These are phyloP conservation scores for Domatiomyces catenatus DNA, from an alignment of 2,329 filamentous ascomycete species.

Conservation along the genomic window DNA sequence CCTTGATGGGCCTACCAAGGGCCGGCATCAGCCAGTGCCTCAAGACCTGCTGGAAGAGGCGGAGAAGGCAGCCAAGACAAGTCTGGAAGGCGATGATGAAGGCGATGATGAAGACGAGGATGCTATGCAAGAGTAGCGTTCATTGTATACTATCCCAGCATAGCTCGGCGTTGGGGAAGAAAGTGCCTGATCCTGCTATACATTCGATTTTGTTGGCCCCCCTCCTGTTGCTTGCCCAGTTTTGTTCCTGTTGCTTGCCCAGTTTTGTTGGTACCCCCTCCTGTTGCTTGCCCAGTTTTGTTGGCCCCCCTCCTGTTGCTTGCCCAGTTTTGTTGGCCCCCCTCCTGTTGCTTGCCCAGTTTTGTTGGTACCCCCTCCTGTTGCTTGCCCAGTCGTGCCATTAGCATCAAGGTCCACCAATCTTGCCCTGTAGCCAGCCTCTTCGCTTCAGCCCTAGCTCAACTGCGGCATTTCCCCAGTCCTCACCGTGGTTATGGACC, in stretches of 20 bases:
- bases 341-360: background rate
- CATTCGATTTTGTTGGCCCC: background rate
- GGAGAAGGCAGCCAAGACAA: conserved; percentile 79
- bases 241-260: background rate
- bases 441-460: conserved; percentile 81
- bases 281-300: too few relatives aligned
- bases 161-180: conserved; percentile 6
- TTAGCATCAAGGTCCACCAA: conserved; percentile 21
- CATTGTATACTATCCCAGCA: conserved; percentile 9
- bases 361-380: too few relatives aligned
- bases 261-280: too few relatives aligned
- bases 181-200: background rate
- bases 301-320: background rate
- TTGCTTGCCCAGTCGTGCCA: too few relatives aligned
- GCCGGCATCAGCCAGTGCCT: conserved; percentile 82
- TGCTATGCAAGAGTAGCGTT: conserved; percentile 72
- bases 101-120: conserved; percentile 62
- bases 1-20: conserved; percentile 73
- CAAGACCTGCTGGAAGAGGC: conserved; percentile 83
- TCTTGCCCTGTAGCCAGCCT: conserved; percentile 61
- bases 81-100: conserved; percentile 71
- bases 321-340: background rate
- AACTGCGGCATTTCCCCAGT: conserved; percentile 89
- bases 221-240: background rate
- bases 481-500: conserved; percentile 85